Conservation (phyloP, 768 basidiomycete genomes). For the Suillus hirtellus region DNA sequence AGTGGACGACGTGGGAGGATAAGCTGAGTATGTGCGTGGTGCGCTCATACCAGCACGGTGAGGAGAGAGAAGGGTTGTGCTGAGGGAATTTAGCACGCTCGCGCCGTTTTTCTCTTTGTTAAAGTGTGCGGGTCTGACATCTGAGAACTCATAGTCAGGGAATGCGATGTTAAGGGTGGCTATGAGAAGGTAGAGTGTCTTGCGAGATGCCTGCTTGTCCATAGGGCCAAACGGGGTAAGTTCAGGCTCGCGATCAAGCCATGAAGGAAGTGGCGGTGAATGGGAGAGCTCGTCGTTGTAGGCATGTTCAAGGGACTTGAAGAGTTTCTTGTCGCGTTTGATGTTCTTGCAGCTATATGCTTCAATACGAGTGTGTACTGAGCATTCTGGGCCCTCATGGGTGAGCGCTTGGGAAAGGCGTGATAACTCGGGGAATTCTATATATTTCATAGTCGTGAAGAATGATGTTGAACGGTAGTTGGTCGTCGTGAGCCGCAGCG, state of each 20-base stretch:
- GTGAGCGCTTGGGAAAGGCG: slow-evolving; percentile 77
- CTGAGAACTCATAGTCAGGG: slow-evolving; percentile 96
- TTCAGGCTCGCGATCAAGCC: slow-evolving; percentile 70
- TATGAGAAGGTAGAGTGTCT: slow-evolving; percentile 95
- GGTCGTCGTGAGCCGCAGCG: slow-evolving; percentile 4
- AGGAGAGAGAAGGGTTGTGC: slow-evolving; percentile 78
- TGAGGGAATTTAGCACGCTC: slow-evolving; percentile 79
- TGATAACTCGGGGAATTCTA: slow-evolving; percentile 79
- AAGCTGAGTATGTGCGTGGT: slow-evolving; percentile 83
- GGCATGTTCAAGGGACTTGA: slow-evolving; percentile 86
- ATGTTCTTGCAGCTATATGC: slow-evolving; percentile 98
- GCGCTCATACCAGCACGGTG: slow-evolving; percentile 64
- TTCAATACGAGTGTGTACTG: slow-evolving; percentile 90
- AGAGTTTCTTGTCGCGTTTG: slow-evolving; percentile 94
- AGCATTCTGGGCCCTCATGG: slow-evolving; percentile 85
- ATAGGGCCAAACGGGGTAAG: slow-evolving; percentile 91
- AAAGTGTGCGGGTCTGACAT: slow-evolving; percentile 89
- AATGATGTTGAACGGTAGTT: neutral
- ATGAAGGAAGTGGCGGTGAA: slow-evolving; percentile 84
- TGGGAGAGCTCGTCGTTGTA: slow-evolving; percentile 76
- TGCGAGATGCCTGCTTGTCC: slow-evolving; percentile 79
- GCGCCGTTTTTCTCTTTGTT: slow-evolving; percentile 76
- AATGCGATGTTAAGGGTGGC: slow-evolving; percentile 96
- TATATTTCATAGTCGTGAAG: slow-evolving; percentile 72
- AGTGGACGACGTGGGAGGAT: slow-evolving; percentile 70